A percentile compares a stretch with the other conserved stretches of the same genome.
Evolutionary conservation across 2,329 filamentous ascomycete genomes (phyloP).

Genomic region (Aspergillus ibericus): DNA sequence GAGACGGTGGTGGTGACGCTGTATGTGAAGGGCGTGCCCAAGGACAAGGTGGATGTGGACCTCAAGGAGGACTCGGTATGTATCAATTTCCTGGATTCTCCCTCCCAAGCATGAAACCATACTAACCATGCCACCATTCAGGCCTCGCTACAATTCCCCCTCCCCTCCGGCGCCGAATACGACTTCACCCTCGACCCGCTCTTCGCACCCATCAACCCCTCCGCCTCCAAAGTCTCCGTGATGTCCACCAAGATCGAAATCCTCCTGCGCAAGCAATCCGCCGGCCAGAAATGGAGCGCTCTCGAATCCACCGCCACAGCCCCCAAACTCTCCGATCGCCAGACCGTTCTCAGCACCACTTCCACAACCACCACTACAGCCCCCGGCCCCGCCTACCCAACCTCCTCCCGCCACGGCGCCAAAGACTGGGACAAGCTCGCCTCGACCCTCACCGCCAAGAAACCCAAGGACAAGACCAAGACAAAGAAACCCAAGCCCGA

Average conservation of each 20-base stretch:
- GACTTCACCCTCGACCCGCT: conserved; percentile 66
- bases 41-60: conserved; percentile 56
- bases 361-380: conserved; percentile 14
- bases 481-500: conserved; percentile 28
- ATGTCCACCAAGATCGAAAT: conserved; percentile 80
- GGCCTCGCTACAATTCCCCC: conserved; percentile 61
- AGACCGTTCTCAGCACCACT: conserved; percentile 12
- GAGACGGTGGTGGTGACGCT: conserved; percentile 64
- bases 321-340: conserved; percentile 22
- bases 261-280: conserved; percentile 64
- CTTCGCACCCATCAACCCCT: conserved; percentile 63
- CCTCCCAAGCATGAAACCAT: conserved; percentile 1
- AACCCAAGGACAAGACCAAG: conserved; percentile 28
- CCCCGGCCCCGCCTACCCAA: conserved; percentile 69
- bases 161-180: conserved; percentile 54
- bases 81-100: conserved; percentile 12
- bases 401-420: conserved; percentile 76
- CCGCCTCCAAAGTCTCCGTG: conserved; percentile 62
- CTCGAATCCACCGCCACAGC: conserved; percentile 51
- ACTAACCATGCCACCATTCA: conserved; percentile 27
- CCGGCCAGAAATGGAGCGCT: conserved; percentile 67
- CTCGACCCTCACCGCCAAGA: conserved; percentile 48
- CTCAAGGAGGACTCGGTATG: conserved; percentile 51
- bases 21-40: conserved; percentile 64
- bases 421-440: conserved; percentile 91